A percentile compares a stretch with the other conserved stretches of the same genome.
phyloP scores from a whole-genome alignment of 768 basidiomycete genomes.

The Pisolithus sp. region DNA sequence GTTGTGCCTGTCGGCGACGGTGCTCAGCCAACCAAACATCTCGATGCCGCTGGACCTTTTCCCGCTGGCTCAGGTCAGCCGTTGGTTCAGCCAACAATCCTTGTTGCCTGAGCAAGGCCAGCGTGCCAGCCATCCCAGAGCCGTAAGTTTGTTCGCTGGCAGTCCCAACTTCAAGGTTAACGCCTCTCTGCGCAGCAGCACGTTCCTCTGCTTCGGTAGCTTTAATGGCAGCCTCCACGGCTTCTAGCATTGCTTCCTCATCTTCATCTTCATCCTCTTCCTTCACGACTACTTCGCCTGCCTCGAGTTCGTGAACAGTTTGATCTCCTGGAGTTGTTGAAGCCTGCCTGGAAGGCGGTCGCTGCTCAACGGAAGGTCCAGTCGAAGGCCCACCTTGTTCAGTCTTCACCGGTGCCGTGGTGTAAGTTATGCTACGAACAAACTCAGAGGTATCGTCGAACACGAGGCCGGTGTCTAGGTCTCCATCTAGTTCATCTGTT shows the following conservation, averaged over 20 bases:
- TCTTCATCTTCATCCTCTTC: conserved; percentile 67
- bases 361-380: conserved; percentile 23
- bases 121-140: conserved; percentile 81
- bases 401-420: conserved; percentile 47
- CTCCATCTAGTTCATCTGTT: conserved; percentile 41
- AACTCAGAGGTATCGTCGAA: conserved; percentile 98
- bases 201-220: conserved; percentile 53
- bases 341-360: conserved; percentile 44
- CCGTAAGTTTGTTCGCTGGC: conserved; percentile 74
- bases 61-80: conserved; percentile 66
- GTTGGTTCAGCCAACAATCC: conserved; percentile 70
- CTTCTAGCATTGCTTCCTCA: conserved; percentile 70
- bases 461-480: conserved; percentile 50
- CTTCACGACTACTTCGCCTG: conserved; percentile 72
- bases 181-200: conserved; percentile 26
- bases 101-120: conserved; percentile 85
- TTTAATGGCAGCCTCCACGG: conserved; percentile 66
- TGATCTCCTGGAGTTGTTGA: conserved; percentile 57
- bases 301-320: conserved; percentile 69
- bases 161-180: conserved; percentile 45
- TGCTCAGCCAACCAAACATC: conserved; percentile 90
- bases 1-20: conserved; percentile 63
- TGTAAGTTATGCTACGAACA: conserved; percentile 74
- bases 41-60: conserved; percentile 73
- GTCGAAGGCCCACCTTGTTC: conserved; percentile 36